A percentile compares a stretch with the other conserved stretches of the same genome.
phyloP scores from a whole-genome alignment of 2,329 filamentous ascomycete genomes.

The Colletotrichum sp. region DNA sequence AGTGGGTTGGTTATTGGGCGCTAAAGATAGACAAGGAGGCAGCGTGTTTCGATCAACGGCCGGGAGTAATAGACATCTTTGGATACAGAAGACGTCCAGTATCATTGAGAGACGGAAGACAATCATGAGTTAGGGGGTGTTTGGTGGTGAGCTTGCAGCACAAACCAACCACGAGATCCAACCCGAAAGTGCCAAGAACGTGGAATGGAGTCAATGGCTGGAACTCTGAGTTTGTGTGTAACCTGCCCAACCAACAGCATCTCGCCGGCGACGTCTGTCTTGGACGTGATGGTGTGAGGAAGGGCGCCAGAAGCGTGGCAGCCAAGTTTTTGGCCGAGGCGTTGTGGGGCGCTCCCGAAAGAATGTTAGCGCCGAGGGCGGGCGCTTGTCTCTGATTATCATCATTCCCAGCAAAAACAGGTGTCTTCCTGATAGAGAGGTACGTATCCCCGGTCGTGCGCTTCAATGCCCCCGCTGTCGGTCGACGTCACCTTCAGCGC shows the following conservation, averaged over 20 bases:
- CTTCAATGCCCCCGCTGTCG: neutral
- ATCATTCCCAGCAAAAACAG: fast-evolving
- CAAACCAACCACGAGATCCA: neutral
- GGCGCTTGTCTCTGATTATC: neutral
- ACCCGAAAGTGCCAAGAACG: neutral
- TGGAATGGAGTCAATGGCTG: neutral
- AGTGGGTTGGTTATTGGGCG: neutral
- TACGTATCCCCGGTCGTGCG: neutral
- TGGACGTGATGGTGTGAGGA: neutral
- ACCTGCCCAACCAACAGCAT: neutral
- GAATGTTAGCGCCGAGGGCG: neutral
- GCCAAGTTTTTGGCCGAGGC: neutral
- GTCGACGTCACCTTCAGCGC: slow-evolving; percentile 12
- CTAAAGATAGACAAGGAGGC: neutral
- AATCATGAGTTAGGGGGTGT: neutral
- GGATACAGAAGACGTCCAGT: neutral
- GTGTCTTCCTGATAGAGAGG: neutral
- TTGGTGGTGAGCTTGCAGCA: neutral
- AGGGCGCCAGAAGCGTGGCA: neutral
- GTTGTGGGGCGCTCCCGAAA: neutral
- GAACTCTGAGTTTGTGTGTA: neutral
- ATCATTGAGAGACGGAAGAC: neutral
- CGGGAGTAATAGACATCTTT: neutral
- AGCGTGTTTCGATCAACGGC: neutral
- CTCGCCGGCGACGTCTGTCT: neutral